These are phyloP conservation scores for Phytophthora pini DNA, from an alignment of 352 stramenopile genomes.

Conservation along the genomic window DNA sequence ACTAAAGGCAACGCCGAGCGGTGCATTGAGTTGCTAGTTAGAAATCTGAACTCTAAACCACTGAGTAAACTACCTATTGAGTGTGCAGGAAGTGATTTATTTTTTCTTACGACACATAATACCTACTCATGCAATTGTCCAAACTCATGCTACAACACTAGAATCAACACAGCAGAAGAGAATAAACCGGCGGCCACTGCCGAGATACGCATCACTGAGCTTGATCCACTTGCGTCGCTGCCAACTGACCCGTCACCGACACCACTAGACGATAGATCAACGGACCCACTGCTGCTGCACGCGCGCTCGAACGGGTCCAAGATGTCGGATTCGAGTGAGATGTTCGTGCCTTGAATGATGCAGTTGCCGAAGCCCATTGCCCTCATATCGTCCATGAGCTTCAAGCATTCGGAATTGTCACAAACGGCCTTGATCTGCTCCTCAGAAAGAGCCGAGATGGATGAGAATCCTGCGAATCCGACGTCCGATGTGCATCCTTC, in stretches of 20 bases:
- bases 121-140: no score
- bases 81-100: no score
- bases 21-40: no score
- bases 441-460: slow-evolving; percentile 18
- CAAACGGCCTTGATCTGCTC: slow-evolving; percentile 32
- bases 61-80: no score
- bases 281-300: slow-evolving; percentile 24
- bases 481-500: slow-evolving; percentile 21
- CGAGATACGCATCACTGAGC: neutral
- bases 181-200: neutral
- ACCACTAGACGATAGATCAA: slow-evolving; percentile 4
- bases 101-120: no score
- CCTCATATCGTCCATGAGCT: slow-evolving; percentile 28
- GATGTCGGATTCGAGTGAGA: slow-evolving; percentile 31
- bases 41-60: no score
- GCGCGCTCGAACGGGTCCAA: slow-evolving; percentile 22
- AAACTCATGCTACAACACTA: neutral
- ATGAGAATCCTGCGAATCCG: slow-evolving; percentile 20
- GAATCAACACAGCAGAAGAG: neutral
- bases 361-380: slow-evolving; percentile 33
- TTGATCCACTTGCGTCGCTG: slow-evolving; percentile 6
- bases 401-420: slow-evolving; percentile 18
- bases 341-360: slow-evolving; percentile 24
- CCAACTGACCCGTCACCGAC: neutral
- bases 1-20: no score